These are phyloP conservation scores for Porpolomopsis calyptriformis DNA, from an alignment of 768 basidiomycete species.

Conservation along the genomic window DNA sequence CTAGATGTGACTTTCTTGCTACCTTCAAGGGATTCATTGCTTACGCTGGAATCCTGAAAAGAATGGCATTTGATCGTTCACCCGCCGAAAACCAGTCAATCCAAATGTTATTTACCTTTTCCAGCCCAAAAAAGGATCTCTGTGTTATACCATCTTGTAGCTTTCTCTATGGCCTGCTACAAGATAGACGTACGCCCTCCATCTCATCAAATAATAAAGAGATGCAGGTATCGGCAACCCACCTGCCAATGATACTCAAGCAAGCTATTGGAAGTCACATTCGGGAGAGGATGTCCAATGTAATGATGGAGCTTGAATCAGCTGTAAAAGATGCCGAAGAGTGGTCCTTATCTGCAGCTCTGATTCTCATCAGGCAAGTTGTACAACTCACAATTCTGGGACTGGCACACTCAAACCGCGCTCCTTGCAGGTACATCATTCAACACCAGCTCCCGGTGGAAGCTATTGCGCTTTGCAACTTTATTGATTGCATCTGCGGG, in stretches of 20 bases:
- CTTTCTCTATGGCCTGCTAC: not conserved
- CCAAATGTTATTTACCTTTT: slow-evolving; percentile 27
- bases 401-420: not conserved
- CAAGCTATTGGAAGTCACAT: not conserved
- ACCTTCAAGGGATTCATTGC: slow-evolving; percentile 24
- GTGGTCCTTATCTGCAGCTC: not conserved
- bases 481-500: not conserved
- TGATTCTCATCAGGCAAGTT: not conserved
- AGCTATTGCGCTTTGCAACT: not conserved
- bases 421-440: not conserved
- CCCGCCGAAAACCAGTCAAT: slow-evolving; percentile 13
- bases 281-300: not conserved
- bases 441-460: not conserved
- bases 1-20: slow-evolving; percentile 15
- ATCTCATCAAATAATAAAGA: not conserved
- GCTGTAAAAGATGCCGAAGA: not conserved
- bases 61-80: slow-evolving; percentile 22
- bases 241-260: not conserved
- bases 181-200: not conserved
- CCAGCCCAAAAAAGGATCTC: slow-evolving; percentile 14
- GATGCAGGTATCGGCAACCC: not conserved
- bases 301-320: not conserved
- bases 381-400: not conserved
- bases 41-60: slow-evolving; percentile 25
- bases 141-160: not conserved